These are phyloP conservation scores for Salicornia ramosissima DNA, from an alignment of 148 eudicot species.

Conservation along the genomic window DNA sequence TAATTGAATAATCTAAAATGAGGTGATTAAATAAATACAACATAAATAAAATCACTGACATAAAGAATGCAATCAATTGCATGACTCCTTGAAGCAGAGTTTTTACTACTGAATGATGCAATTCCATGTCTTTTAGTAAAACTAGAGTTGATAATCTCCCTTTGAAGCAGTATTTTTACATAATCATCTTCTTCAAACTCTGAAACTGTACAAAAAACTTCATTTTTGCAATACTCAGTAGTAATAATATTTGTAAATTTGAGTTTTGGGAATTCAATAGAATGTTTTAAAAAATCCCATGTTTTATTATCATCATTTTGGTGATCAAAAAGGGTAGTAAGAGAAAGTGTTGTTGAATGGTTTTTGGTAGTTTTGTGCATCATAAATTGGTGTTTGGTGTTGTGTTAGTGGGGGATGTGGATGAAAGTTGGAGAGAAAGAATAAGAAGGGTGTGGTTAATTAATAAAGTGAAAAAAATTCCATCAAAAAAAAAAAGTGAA, in stretches of 20 bases:
- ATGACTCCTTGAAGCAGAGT: slow-evolving; percentile 7
- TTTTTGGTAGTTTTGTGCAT: slow-evolving; percentile 2
- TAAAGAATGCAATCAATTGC: slow-evolving; percentile 20
- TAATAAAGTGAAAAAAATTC: background rate
- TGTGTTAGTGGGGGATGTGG: background rate
- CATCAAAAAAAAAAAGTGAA: background rate
- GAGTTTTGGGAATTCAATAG: background rate
- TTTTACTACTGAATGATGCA: background rate
- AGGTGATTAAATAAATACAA: background rate
- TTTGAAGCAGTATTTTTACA: slow-evolving; percentile 19
- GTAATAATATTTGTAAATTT: background rate
- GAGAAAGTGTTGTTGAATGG: background rate
- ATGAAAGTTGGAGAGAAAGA: too few relatives aligned
- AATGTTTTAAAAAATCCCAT: slow-evolving; percentile 3
- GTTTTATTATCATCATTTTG: slow-evolving; percentile 9
- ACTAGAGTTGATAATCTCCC: slow-evolving; percentile 11
- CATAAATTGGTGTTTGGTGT: background rate
- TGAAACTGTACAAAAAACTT: background rate
- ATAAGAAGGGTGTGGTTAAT: too few relatives aligned
- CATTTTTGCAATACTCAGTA: background rate
- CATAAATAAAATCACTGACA: slow-evolving; percentile 9
- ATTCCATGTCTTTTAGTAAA: background rate
- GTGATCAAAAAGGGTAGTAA: slow-evolving; percentile 23
- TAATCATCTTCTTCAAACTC: slow-evolving; percentile 27
- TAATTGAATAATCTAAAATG: background rate